Evolutionary conservation across 805 yeast genomes (phyloP), one percentile per base, ranked within the genome.

Genomic region (Starmerella lactis-condensi): DNA sequence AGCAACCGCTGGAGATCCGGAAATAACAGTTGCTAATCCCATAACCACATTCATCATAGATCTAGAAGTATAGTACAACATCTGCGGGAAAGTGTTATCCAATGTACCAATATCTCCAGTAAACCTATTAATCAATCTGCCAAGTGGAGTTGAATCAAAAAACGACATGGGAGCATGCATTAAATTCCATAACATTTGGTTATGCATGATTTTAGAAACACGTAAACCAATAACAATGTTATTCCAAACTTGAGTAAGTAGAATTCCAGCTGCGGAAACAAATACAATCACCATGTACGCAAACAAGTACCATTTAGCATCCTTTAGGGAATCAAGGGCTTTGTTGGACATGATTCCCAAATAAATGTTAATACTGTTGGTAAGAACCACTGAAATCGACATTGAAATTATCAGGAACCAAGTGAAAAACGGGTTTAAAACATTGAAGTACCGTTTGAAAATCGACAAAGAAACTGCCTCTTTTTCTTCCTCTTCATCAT

Each of bases 61-160:
- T 36, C 60, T 65, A 15, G 67, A 33, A 35, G 38, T 72, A 60
- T 51, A 70, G 51, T 53, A 78, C 57, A 32, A 69, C 41, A 47
- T 68, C 70, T 39, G 67, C 69, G 41, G 69, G 61, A 75, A 57
- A 48, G 69, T 76, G 44, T 69, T 70, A 45, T 76, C 89, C 45
- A 76, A 55, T 3, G 67, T 67, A 48, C 74, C 79, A 1, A 83
- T 72, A 48, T 77, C 92, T 43, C 75, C 75, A 2, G 89, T 75
- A 51, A 76, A 76, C 41, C 91, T 59, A 52, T 76, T 77, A 48
- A 77, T 54, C 31, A 77, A 65, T 45, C 89, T 60, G 1, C 92
- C 91, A 60, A 75, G 63, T 15, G 92, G 92, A 0, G 83, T 77
- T 8, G 72, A 65, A 44, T 78, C 91, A 54, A 76, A 60, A 46